Base-by-base conservation (phyloP, 192 early-diverging fungal species). In the Podila minutissima region DNA sequence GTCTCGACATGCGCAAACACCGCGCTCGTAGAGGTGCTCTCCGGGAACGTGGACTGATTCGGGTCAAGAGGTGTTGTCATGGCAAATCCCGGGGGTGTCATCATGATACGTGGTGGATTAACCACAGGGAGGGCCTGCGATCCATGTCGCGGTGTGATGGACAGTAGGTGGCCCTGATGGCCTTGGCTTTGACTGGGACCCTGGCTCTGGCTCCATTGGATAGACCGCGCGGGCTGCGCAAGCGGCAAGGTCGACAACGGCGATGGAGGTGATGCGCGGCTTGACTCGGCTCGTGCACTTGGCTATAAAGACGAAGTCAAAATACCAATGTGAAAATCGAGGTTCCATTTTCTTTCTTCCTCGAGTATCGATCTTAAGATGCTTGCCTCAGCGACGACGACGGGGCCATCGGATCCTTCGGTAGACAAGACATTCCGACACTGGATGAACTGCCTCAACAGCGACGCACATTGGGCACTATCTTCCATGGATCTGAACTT, bases 381-480 rank as follows among this genome's bases (percentile, higher is more conserved):
- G 3, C 41, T 13, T 46, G 12, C 41, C 15, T 46, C 15, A 4
- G 41, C 41, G 3, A 15, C 53, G 22, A 17, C 11, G 22, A 26
- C 17, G 20, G n/a, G 10, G 35, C 35, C 24, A 22, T 55, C 53
- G 11, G 53, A 24, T 24, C 53, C 53, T 11, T 26, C 53, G 6
- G 20, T 12, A 5, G 53, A 55, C n/a, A 55, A 12, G 20, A 55
- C n/a, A n/a, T 11, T 55, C 53, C 64, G 71, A 50, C 71, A 73
- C 29, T 73, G 53, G 17, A 75, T 64, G 24, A 62, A 69, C 9
- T 19, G 35, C 11, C 17, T 22, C 0, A 75, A 41, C 8, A 69
- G 4, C 0, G 67, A 64, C 0, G 67, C 67, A 67, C 74, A 75
- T 50, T 58, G 74, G 38, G 37, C 67, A 57, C 74, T 53, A 28